phyloP scores from a whole-genome alignment of 164 flowering plant species.

The Dillenia turbinata region DNA sequence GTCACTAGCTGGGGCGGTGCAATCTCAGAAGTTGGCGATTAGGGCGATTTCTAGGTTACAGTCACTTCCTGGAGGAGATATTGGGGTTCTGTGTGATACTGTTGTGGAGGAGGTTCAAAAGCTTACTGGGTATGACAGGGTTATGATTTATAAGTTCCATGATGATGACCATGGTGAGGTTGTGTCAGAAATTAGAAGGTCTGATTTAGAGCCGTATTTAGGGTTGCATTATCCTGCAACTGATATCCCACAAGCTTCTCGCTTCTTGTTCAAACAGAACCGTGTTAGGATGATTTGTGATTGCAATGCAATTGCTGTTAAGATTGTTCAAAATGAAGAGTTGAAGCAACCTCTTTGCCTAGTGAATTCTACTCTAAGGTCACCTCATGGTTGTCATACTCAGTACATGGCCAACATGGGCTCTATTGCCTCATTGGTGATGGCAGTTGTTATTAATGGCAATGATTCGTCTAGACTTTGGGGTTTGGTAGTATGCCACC shows the following conservation, averaged over 20 bases:
- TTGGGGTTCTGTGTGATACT: constrained; percentile 50
- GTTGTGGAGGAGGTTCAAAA: constrained; percentile 57
- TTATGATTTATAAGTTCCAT: constrained; percentile 79
- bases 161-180: constrained; percentile 88
- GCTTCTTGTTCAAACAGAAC: constrained; percentile 72
- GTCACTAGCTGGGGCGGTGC: constrained; percentile 58
- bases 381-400: constrained; percentile 63
- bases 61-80: constrained; percentile 60
- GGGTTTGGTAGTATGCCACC: constrained; percentile 81
- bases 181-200: constrained; percentile 55
- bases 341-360: constrained; percentile 44
- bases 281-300: constrained; percentile 68
- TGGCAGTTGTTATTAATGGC: constrained; percentile 48
- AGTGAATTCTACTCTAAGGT: constrained; percentile 54
- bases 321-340: constrained; percentile 42
- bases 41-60: constrained; percentile 66
- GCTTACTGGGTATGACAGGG: constrained; percentile 76
- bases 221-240: constrained; percentile 77
- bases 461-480: constrained; percentile 52
- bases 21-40: constrained; percentile 71
- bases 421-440: constrained; percentile 52
- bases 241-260: constrained; percentile 74
- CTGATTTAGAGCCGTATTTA: constrained; percentile 66
- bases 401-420: constrained; percentile 79
- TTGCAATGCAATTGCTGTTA: constrained; percentile 44